Conservation (phyloP, 371 early-diverging fungal genomes). For the Apophysomyces sp. region DNA sequence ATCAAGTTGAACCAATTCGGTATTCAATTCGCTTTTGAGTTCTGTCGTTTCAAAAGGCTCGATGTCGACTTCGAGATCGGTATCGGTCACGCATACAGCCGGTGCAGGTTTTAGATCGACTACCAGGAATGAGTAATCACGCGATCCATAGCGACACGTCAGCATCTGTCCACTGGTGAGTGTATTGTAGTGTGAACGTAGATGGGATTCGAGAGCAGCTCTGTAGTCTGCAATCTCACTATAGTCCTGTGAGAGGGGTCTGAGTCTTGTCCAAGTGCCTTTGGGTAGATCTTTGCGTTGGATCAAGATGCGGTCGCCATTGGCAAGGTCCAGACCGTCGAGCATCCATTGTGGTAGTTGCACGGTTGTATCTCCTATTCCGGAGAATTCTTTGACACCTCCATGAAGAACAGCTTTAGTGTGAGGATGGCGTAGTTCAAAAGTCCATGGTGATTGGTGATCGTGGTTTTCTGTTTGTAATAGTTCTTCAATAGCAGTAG, state of each 20-base stretch:
- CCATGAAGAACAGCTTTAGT: constrained; percentile 50
- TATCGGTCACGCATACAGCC: constrained; percentile 75
- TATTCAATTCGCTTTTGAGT: background rate
- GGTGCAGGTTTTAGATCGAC: constrained; percentile 65
- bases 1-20: background rate
- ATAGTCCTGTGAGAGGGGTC: constrained; percentile 56
- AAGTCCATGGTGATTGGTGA: constrained; percentile 70
- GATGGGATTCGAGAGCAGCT: constrained; percentile 72
- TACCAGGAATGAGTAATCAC: constrained; percentile 61
- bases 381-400: constrained; percentile 82
- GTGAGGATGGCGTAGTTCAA: constrained; percentile 59
- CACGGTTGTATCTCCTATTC: constrained; percentile 42
- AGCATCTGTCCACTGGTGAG: constrained; percentile 69
- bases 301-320: constrained; percentile 50
- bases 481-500: constrained; percentile 59
- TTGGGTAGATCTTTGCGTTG: constrained; percentile 59
- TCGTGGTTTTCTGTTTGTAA: constrained; percentile 14
- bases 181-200: constrained; percentile 73
- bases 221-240: constrained; percentile 68
- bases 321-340: constrained; percentile 30
- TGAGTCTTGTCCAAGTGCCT: constrained; percentile 69
- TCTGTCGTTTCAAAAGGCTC: constrained; percentile 40
- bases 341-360: constrained; percentile 67
- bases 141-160: constrained; percentile 57
- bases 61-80: constrained; percentile 85